Percentiles rank a stretch among this genome's conserved stretches.
phyloP scores from a whole-genome alignment of 768 basidiomycete genomes.

The Mycena amicta region DNA sequence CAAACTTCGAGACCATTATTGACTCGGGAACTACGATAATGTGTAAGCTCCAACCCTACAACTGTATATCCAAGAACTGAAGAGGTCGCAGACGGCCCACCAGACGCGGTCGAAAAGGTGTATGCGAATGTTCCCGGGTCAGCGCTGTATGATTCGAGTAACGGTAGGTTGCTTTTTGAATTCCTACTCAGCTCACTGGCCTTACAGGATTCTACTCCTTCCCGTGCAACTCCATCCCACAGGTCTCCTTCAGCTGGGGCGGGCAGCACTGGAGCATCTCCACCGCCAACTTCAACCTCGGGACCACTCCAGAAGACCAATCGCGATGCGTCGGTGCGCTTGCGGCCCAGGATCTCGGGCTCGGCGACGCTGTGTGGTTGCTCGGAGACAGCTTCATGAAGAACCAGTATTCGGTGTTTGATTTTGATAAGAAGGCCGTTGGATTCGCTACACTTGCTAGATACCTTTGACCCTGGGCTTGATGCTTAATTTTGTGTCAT shows the following conservation, averaged over 20 bases:
- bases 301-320: slow-evolving; percentile 41
- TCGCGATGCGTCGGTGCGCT: slow-evolving; percentile 56
- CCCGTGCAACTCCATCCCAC: slow-evolving; percentile 28
- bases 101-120: slow-evolving; percentile 18
- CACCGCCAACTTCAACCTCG: slow-evolving; percentile 42
- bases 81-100: no score
- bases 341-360: slow-evolving; percentile 40
- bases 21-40: slow-evolving; percentile 40
- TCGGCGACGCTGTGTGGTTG: slow-evolving; percentile 24
- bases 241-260: slow-evolving; percentile 40
- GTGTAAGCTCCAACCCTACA: no score
- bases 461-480: no score
- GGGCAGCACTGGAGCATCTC: slow-evolving; percentile 43
- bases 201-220: slow-evolving; percentile 6
- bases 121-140: slow-evolving; percentile 30
- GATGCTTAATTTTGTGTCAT: no score
- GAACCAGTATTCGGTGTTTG: slow-evolving; percentile 41
- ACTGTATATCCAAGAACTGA: no score
- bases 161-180: no score
- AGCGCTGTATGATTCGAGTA: slow-evolving; percentile 8
- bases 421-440: slow-evolving; percentile 34
- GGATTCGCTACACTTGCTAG: slow-evolving; percentile 36
- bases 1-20: slow-evolving; percentile 25
- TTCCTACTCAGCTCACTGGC: no score
- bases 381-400: slow-evolving; percentile 45